phyloP scores from a whole-genome alignment of 2,329 filamentous ascomycete species.

The Periconia sp. region DNA sequence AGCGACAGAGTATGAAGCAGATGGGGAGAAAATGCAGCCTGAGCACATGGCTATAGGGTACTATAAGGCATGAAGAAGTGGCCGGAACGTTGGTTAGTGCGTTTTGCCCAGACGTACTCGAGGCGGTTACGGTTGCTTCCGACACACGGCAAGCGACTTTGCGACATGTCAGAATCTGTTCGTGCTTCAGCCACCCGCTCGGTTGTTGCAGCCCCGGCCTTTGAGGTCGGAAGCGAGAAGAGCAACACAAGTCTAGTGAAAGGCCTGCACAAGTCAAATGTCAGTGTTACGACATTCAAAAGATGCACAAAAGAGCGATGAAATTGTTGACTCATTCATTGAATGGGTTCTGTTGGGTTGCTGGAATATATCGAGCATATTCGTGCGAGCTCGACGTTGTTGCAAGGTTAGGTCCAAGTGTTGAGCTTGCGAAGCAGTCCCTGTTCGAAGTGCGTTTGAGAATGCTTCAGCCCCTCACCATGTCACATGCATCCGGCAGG shows the following conservation, averaged over 20 bases:
- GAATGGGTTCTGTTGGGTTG: background rate
- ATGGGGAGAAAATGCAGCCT: conserved; percentile 39
- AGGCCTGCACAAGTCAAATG: background rate
- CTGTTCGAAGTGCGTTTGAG: conserved; percentile 46
- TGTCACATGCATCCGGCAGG: conserved; percentile 21
- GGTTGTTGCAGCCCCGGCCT: conserved; percentile 26
- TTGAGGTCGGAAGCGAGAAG: conserved; percentile 20
- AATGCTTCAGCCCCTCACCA: conserved; percentile 27
- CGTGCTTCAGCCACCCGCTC: conserved; percentile 43
- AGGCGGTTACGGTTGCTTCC: conserved; percentile 39
- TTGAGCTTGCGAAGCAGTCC: conserved; percentile 37
- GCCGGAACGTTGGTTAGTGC: conserved; percentile 29
- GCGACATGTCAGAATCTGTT: conserved; percentile 45
- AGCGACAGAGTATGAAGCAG: conserved; percentile 36
- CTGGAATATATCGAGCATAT: no score
- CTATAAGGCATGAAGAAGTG: conserved; percentile 46
- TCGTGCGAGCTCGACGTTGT: conserved; percentile 14
- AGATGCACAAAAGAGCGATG: background rate
- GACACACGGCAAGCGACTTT: conserved; percentile 38
- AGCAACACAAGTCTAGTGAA: background rate
- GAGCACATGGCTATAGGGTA: conserved; percentile 37
- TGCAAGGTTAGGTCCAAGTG: conserved; percentile 20
- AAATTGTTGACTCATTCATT: background rate
- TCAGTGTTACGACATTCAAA: conserved; percentile 15
- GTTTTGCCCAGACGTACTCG: conserved; percentile 27